Evolutionary conservation across 306 rosid genomes (phyloP), one percentile per base, ranked within the genome.

Genomic region (Ammopiptanthus mongolicus): DNA sequence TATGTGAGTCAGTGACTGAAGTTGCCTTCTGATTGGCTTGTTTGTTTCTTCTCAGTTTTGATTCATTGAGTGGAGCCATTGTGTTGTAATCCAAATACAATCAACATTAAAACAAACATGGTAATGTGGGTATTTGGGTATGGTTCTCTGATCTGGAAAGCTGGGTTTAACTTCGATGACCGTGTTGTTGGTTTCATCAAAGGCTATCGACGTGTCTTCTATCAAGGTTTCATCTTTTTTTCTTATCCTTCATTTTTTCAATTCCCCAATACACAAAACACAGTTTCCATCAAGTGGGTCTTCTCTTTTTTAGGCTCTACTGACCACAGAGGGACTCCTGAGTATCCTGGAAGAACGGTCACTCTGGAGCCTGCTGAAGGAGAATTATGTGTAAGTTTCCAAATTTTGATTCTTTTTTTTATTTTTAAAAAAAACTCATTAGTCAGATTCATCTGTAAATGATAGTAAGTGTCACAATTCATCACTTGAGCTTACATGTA

Each of bases 91-190:
- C 53, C 14, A 61, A 71, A 22, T 13, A 12, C 8, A 57, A 77
- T 21, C 56, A 62, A 59, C 65, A 80, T 77, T 36, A 14, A 22
- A 19, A n/a, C n/a, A n/a, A 71, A 55, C 56, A 89, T 86, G 97
- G 88, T 46, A 83, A 88, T 87, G 87, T 94, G 97, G 91, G 96
- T 90, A 39, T 91, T 94, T 71, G 98, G 97, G n/a, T 94, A 91
- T 65, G 98, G 96, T 53, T 91, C 96, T 57, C 88, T 91, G 17
- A 87, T 94, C 64, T 88, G 88, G 86, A 94, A 82, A 81, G 85
- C 95, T 19, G 96, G 98, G 15, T 91, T 94, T 72, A 68, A 82
- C 56, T 90, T 36, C 71, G 96, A 94, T 65, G 87, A 91, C 23
- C 83, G 90, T 55, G 47, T 91, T 8, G 83, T 80, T 21, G 96